Conservation (phyloP, 139 green algal species). For the Asterochloris erici region DNA sequence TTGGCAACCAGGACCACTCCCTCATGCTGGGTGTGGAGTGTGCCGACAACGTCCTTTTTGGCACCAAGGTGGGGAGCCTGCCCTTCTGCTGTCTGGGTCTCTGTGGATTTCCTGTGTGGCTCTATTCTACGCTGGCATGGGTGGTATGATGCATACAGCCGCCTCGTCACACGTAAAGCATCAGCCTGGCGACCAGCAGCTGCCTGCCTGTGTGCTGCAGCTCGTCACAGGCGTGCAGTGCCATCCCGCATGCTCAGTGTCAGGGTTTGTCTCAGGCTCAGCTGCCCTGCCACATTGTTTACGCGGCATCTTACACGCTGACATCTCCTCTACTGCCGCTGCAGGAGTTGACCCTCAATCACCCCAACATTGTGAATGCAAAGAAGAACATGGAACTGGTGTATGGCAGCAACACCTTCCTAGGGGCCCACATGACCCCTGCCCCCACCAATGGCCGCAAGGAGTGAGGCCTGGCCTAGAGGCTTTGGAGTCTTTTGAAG, state of each 20-base stretch:
- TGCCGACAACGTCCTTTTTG: constrained; percentile 85
- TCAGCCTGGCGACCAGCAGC: no score
- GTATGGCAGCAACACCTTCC: constrained; percentile 33
- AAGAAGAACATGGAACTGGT: constrained; percentile 75
- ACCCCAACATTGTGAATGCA: constrained; percentile 85
- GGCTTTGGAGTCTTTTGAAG: no score
- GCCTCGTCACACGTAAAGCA: no score
- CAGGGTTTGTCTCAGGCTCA: not conserved
- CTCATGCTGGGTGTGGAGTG: constrained; percentile 90
- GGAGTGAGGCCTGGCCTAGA: no score
- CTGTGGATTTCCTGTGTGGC: not conserved
- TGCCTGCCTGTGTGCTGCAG: no score
- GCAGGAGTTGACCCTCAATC: constrained; percentile 79
- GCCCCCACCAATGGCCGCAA: no score
- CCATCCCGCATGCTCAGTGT: not conserved
- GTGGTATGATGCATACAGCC: not conserved
- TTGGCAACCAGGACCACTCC: constrained; percentile 88
- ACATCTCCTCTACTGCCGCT: not conserved
- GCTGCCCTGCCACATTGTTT: not conserved
- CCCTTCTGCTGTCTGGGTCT: not conserved
- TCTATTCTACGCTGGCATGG: not conserved
- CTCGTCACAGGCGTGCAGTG: not conserved
- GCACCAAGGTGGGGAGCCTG: constrained; percentile 29
- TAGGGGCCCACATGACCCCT: not conserved
- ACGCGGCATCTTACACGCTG: no score